Base-by-base conservation (phyloP, 2,329 filamentous ascomycete species). In the Trichoderma polysporum region DNA sequence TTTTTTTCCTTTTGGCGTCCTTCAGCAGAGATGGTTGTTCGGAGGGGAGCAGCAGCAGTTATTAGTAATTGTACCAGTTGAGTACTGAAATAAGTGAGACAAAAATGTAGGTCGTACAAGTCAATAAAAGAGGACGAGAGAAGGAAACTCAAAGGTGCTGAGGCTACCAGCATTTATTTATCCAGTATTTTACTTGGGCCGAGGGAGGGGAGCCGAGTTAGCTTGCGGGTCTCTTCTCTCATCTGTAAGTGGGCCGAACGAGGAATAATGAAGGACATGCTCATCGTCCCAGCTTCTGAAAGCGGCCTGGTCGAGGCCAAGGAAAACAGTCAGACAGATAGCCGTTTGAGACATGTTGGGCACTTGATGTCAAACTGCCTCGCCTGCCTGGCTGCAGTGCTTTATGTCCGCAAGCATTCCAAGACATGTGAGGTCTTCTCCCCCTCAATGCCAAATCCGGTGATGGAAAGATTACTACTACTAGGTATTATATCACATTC, bases 161-260 rank as follows among this genome's bases (percentile, higher is more conserved):
- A 50, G 8, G 25, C 47, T 15, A 7, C 47, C 25, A 29, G 27
- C n/a, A 52, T 52, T 31, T 52, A 52, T 52, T 45, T 19, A 19
- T 45, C 22, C n/a, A n/a, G n/a, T 25, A 52, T 52, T 53, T 27
- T 19, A 29, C 13, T 12, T 53, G 13, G 22, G 49, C 49, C 29
- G 49, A 27, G 25, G 49, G 29, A 31, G 22, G 22, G 49, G 29
- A 52, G 22, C 22, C 49, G 49, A 53, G 13, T 52, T 53, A 53
- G 49, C 45, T 33, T 53, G 60, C 60, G 60, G 60, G 60, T 64
- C 60, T 64, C n/a, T 22, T 25, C 60, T 64, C n/a, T 22, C 13
- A 12, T 50, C 19, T 47, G 13, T 31, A 17, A 50, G 35, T 45
- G 37, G 60, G 60, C 59, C 49, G 47, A 62, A 19, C 39, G 15